phyloP scores from a whole-genome alignment of 2,329 filamentous ascomycete species.

The Epichloe uncinata region DNA sequence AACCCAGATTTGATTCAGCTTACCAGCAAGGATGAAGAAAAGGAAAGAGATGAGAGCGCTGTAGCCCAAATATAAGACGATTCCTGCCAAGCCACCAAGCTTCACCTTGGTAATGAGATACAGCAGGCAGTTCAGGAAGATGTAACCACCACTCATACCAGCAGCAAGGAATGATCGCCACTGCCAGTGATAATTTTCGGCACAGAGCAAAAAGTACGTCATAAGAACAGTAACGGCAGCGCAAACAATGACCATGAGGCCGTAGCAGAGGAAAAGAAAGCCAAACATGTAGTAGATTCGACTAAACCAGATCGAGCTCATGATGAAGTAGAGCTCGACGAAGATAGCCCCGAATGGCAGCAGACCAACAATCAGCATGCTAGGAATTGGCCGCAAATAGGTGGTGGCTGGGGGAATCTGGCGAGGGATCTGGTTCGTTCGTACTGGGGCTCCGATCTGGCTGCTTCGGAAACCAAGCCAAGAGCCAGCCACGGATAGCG shows the following conservation, averaged over 20 bases:
- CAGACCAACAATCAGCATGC: constrained; percentile 82
- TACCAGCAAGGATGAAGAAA: constrained; percentile 90
- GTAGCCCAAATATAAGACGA: constrained; percentile 88
- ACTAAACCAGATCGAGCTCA: constrained; percentile 97
- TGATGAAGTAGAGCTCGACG: constrained; percentile 97
- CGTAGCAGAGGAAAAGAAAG: constrained; percentile 95
- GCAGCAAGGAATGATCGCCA: constrained; percentile 91
- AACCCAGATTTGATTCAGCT: constrained; percentile 18
- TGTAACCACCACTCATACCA: constrained; percentile 80
- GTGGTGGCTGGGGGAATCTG: constrained; percentile 84
- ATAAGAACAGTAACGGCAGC: constrained; percentile 86
- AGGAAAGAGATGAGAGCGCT: constrained; percentile 78
- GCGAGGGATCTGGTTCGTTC: constrained; percentile 94
- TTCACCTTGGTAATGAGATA: constrained; percentile 85
- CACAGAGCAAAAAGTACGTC: constrained; percentile 91
- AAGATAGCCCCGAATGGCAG: constrained; percentile 95
- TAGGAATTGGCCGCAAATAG: constrained; percentile 77
- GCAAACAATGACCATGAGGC: constrained; percentile 90
- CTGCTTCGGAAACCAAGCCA: constrained; percentile 81
- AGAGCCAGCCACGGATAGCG: constrained; percentile 76
- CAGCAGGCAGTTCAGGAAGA: constrained; percentile 80
- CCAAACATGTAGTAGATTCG: constrained; percentile 99
- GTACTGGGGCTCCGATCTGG: constrained; percentile 65
- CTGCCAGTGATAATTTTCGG: constrained; percentile 98
- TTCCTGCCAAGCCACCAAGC: constrained; percentile 71